A percentile compares a stretch with the other conserved stretches of the same genome.
phyloP scores from a whole-genome alignment of 139 green algal species.

The Auxenochlorella pyrenoidosa region DNA sequence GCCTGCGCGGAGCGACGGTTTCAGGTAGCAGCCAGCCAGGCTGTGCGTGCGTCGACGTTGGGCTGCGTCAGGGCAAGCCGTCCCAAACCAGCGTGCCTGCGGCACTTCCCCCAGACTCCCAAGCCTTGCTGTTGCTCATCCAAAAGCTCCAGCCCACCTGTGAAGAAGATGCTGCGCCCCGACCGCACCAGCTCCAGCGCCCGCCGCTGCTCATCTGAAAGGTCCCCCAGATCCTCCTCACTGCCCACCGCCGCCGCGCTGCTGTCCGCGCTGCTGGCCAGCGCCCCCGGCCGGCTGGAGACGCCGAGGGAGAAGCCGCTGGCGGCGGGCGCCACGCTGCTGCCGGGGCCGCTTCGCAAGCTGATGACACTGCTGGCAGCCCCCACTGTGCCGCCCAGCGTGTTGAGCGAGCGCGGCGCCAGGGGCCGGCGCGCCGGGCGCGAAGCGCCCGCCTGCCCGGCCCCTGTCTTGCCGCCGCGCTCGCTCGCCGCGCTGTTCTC shows the following conservation, averaged over 20 bases:
- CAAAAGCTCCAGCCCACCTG: too few species aligned
- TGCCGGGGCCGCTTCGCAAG: background rate
- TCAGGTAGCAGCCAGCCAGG: too few species aligned
- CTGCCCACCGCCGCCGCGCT: background rate
- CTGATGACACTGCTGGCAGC: background rate
- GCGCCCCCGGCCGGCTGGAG: background rate
- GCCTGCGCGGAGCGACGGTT: too few species aligned
- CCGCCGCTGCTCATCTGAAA: constrained; percentile 55
- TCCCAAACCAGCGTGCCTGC: background rate
- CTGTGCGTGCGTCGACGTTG: too few species aligned
- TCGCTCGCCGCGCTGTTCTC: background rate
- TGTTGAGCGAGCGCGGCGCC: constrained; percentile 34
- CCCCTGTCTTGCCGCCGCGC: background rate
- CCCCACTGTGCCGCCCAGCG: background rate
- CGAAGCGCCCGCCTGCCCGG: too few species aligned
- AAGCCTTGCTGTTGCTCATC: too few species aligned
- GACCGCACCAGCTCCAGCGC: constrained; percentile 50
- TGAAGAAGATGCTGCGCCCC: constrained; percentile 68
- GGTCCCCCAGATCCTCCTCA: constrained; percentile 41
- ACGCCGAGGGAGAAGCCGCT: background rate
- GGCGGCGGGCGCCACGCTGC: background rate
- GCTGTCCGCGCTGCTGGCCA: constrained; percentile 19
- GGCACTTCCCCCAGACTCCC: too few species aligned
- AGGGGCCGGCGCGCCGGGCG: constrained; percentile 12
- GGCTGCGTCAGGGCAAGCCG: background rate